phyloP scores from a whole-genome alignment of 1,139 yeast species.

The Taphrina flavorubra region DNA sequence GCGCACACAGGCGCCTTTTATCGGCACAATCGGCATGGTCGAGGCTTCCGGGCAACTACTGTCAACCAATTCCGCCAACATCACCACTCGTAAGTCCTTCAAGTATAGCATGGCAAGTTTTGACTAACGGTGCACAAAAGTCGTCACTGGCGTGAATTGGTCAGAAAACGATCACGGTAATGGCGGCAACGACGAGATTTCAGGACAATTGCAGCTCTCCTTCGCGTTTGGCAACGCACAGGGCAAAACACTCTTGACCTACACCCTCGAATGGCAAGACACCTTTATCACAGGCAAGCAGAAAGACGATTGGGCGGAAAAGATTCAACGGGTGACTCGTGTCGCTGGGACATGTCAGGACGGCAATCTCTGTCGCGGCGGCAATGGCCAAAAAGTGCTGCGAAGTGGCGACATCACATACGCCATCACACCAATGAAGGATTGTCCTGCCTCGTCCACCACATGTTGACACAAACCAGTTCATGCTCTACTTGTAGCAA shows the following conservation, averaged over 20 bases:
- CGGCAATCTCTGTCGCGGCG: not conserved
- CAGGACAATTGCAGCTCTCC: not conserved
- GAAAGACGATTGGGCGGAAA: not conserved
- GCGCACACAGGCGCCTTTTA: not conserved
- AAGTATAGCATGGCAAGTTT: too few relatives aligned
- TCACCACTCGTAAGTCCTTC: slow-evolving; percentile 2
- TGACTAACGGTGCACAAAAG: not conserved
- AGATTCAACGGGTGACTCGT: not conserved
- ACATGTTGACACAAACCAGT: too few relatives aligned
- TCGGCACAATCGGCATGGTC: slow-evolving; percentile 12
- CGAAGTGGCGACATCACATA: not conserved
- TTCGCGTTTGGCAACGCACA: not conserved
- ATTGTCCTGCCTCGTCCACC: not conserved
- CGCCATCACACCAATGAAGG: slow-evolving; percentile 5
- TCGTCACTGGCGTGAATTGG: slow-evolving; percentile 1
- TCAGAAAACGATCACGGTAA: not conserved
- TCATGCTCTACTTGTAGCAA: too few relatives aligned
- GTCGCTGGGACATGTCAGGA: not conserved
- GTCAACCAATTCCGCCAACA: not conserved
- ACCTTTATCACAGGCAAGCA: not conserved
- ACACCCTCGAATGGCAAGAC: not conserved
- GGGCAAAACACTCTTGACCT: not conserved
- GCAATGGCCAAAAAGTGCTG: not conserved
- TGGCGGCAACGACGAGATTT: not conserved
- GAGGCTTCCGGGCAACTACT: not conserved